Conservation (phyloP, 2,329 filamentous ascomycete species). For the Myriosclerotinia curreyana region DNA sequence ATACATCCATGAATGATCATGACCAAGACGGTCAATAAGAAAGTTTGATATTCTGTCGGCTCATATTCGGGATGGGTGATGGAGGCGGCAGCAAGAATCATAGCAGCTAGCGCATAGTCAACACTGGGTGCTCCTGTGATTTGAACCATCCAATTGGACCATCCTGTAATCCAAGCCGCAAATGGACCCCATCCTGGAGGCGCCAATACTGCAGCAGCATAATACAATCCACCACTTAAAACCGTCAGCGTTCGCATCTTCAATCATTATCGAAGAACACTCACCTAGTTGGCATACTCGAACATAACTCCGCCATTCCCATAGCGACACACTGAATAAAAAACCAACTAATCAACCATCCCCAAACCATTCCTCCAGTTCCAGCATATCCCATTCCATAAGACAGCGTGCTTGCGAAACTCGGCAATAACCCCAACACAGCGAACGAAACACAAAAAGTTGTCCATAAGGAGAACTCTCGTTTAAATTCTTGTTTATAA, state of each 20-base stretch:
- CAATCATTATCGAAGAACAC: slow-evolving; percentile 15
- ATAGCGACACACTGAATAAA: slow-evolving; percentile 70
- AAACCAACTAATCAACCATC: slow-evolving; percentile 69
- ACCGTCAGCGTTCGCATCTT: slow-evolving; percentile 5
- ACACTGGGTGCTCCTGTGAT: slow-evolving; percentile 65
- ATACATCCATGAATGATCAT: slow-evolving; percentile 66
- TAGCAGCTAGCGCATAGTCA: slow-evolving; percentile 63
- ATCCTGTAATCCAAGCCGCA: slow-evolving; percentile 66
- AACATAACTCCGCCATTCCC: slow-evolving; percentile 69
- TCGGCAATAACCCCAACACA: slow-evolving; percentile 67
- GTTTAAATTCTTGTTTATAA: slow-evolving; percentile 52
- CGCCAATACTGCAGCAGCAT: slow-evolving; percentile 68
- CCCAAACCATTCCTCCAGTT: slow-evolving; percentile 68
- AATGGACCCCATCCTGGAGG: slow-evolving; percentile 63
- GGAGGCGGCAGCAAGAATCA: slow-evolving; percentile 69
- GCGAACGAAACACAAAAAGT: slow-evolving; percentile 74
- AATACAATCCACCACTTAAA: slow-evolving; percentile 64
- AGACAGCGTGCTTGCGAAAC: slow-evolving; percentile 67
- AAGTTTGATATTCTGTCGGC: slow-evolving; percentile 64
- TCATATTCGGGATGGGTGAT: slow-evolving; percentile 64
- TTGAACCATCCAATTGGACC: slow-evolving; percentile 68
- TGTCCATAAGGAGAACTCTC: slow-evolving; percentile 71
- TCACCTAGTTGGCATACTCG: slow-evolving; percentile 66
- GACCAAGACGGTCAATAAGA: slow-evolving; percentile 62
- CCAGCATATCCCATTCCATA: slow-evolving; percentile 64